A percentile compares a stretch with the other conserved stretches of the same genome.
Evolutionary conservation across 352 stramenopile genomes (phyloP).

Genomic region (Peronospora belbahrii): DNA sequence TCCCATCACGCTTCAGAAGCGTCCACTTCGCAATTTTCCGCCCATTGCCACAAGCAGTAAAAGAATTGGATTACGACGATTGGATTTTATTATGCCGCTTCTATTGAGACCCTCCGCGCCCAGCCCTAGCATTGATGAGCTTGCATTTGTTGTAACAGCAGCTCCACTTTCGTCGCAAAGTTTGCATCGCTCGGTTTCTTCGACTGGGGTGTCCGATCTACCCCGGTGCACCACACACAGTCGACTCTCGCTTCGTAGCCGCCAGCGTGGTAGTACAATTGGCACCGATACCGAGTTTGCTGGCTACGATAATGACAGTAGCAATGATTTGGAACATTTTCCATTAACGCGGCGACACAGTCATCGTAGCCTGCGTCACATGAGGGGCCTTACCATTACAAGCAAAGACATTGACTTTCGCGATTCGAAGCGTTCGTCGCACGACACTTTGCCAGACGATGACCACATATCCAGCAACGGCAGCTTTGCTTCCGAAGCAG

Average conservation of each 20-base stretch:
- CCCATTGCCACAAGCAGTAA: neutral
- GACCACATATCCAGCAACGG: constrained; percentile 32
- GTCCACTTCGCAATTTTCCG: constrained; percentile 21
- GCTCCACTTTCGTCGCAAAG: constrained; percentile 22
- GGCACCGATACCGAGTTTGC: constrained; percentile 22
- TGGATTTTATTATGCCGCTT: constrained; percentile 47
- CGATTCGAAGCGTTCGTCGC: constrained; percentile 30
- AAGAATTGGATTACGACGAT: neutral
- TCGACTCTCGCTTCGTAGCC: constrained; percentile 27
- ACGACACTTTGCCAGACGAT: constrained; percentile 28
- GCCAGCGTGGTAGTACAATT: constrained; percentile 29
- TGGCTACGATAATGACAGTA: constrained; percentile 12
- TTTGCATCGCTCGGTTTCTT: constrained; percentile 14
- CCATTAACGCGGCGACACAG: constrained; percentile 8
- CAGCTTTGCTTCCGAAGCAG: constrained; percentile 29
- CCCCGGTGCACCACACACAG: constrained; percentile 32
- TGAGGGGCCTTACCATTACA: constrained; percentile 4
- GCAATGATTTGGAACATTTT: constrained; percentile 7
- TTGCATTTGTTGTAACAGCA: constrained; percentile 38
- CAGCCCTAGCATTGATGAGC: constrained; percentile 65
- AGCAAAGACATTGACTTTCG: constrained; percentile 11
- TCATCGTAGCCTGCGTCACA: constrained; percentile 12
- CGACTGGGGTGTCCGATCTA: constrained; percentile 14
- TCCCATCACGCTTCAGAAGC: constrained; percentile 2
- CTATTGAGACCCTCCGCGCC: constrained; percentile 57